phyloP scores from a whole-genome alignment of 1,284 basidiomycete genomes.

The Malassezia restricta region DNA sequence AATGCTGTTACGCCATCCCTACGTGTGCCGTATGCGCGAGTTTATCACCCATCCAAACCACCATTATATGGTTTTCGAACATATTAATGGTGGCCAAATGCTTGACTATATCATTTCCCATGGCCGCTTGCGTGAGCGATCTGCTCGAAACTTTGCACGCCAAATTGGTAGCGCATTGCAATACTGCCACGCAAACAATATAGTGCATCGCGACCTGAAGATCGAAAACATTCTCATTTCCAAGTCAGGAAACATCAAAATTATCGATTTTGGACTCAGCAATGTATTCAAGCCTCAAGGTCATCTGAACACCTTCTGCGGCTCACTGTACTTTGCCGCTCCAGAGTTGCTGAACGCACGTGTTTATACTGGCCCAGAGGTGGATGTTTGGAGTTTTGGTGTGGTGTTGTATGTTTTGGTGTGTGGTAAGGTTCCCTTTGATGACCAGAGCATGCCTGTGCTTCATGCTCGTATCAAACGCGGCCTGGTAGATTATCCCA shows the following conservation, averaged over 20 bases:
- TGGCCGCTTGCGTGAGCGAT: conserved; percentile 83
- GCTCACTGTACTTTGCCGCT: conserved; percentile 93
- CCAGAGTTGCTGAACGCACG: conserved; percentile 93
- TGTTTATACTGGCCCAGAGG: conserved; percentile 91
- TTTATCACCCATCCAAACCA: conserved; percentile 58
- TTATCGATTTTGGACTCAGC: conserved; percentile 96
- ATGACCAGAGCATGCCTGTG: conserved; percentile 98
- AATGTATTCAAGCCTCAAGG: conserved; percentile 79
- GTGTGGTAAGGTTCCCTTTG: conserved; percentile 95
- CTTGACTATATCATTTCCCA: conserved; percentile 99
- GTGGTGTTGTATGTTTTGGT: conserved; percentile 95
- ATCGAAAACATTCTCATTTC: conserved; percentile 99
- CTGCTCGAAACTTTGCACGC: conserved; percentile 87
- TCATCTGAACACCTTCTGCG: conserved; percentile 88
- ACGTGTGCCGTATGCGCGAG: conserved; percentile 97
- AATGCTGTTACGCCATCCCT: conserved; percentile 89
- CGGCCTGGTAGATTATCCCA: conserved; percentile 89
- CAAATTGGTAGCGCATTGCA: conserved; percentile 92
- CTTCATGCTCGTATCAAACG: conserved; percentile 98
- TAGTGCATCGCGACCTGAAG: conserved; percentile 95
- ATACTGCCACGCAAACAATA: conserved; percentile 93
- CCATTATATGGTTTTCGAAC: conserved; percentile 99
- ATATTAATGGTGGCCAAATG: conserved; percentile 98
- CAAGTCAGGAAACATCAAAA: conserved; percentile 96
- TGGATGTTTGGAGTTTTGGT: conserved; percentile 97